Evolutionary conservation across 2,329 filamentous ascomycete species (phyloP).

Genomic region (Aspergillus phoenicis): DNA sequence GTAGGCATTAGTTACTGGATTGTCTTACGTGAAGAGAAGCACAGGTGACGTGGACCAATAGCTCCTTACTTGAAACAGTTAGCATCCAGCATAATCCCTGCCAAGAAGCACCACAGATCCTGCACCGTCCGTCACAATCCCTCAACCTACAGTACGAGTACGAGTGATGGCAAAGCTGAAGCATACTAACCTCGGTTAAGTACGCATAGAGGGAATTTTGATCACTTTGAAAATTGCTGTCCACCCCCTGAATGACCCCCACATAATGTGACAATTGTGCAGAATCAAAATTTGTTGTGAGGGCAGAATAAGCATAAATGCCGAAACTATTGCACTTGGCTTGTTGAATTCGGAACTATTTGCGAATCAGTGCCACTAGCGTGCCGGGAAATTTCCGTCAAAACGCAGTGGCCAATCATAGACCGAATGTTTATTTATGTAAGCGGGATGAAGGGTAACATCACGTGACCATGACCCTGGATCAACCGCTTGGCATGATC

Average conservation of each 20-base stretch:
- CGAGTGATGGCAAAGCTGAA: too few relatives aligned
- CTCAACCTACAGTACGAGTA: too few relatives aligned
- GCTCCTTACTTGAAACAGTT: neutral
- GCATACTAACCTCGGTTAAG: too few relatives aligned
- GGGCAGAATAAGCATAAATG: neutral
- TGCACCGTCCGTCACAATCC: neutral
- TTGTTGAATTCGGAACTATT: neutral
- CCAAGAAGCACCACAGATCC: neutral
- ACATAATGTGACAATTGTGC: neutral
- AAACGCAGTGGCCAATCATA: neutral
- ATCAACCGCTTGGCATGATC: neutral
- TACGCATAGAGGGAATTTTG: neutral
- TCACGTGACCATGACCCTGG: neutral
- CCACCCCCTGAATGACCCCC: neutral
- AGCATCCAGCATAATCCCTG: neutral
- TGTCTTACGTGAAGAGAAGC: neutral
- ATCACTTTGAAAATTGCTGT: too few relatives aligned
- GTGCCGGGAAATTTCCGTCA: neutral
- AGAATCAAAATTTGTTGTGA: neutral
- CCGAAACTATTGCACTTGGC: neutral
- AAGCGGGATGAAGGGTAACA: neutral
- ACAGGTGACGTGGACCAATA: too few relatives aligned
- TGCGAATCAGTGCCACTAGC: neutral
- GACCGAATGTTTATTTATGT: neutral
- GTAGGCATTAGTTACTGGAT: too few relatives aligned